Evolutionary conservation across 306 rosid species (phyloP), one percentile per base, ranked within the genome.

Genomic region (Ceratonia siliqua): DNA sequence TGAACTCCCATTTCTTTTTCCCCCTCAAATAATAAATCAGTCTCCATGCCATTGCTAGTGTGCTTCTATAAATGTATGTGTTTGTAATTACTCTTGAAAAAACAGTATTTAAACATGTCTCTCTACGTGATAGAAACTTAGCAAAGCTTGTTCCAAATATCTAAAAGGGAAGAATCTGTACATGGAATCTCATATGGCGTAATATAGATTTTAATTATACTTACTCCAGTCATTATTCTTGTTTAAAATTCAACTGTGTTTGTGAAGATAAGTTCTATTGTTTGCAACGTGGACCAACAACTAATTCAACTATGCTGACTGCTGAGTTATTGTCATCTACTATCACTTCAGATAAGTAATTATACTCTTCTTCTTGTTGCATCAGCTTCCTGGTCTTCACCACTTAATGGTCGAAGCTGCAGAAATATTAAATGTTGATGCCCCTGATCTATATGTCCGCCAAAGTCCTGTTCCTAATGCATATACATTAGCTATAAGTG

Each of bases 401-500:
- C 71, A 64, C 58, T 78, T 94, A 74, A 88, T 94, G 94, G 81
- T 78, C 9, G 95, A 94, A 79, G 99, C 99, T 13, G 93, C 99
- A 17, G 73, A 86, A 45, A 85, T 94, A 68, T 82, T 94, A 75
- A 90, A 89, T 71, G 87, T 92, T 11, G 94, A 78, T 74, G 85
- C 92, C 74, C 96, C 99, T 62, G 96, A 88, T 90, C 85, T 94
- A 15, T 91, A 94, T 69, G 91, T 94, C 77, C 97, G 96, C 38
- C 98, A 94, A 84, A 94, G 92, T 81, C 97, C 98, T 45, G 92
- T 90, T 55, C 98, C 98, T 73, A 94, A 94, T 84, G 98, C 98
- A 17, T 94, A 94, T 81, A 94, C 99, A 57, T 82, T 94, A 82
- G 99, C 99, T 70, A 83, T 94, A 66, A 87, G 92, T 46, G 97